Conservation (phyloP, 305 asterid species). For the Fraxinus xanthoxyloides region DNA sequence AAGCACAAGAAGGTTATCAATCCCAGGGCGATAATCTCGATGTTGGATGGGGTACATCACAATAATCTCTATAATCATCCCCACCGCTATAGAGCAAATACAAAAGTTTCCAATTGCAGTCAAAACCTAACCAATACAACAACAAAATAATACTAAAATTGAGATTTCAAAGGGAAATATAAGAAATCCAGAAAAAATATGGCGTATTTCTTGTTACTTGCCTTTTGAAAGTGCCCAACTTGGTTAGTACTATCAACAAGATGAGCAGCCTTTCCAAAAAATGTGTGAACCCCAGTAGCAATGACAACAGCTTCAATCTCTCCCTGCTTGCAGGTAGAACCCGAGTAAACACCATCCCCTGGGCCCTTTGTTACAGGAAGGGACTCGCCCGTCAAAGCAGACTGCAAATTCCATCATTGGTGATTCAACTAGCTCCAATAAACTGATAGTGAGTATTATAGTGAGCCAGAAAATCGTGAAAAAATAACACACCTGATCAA, state of each 20-base stretch:
- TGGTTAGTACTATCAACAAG: slow-evolving; percentile 93
- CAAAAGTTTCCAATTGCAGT: slow-evolving; percentile 98
- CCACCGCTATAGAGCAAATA: slow-evolving; percentile 95
- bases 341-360: slow-evolving; percentile 98
- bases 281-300: slow-evolving; percentile 98
- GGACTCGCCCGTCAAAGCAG: slow-evolving; percentile 98
- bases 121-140: slow-evolving; percentile 58
- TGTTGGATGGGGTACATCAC: slow-evolving; percentile 98
- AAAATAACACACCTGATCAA: slow-evolving; percentile 68
- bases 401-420: slow-evolving; percentile 46
- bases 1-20: slow-evolving; percentile 95
- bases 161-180: slow-evolving; percentile 4
- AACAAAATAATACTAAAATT: background rate
- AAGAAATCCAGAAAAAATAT: background rate
- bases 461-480: slow-evolving; percentile 12
- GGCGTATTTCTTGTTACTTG: slow-evolving; percentile 20
- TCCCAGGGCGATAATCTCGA: slow-evolving; percentile 86
- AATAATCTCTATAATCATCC: slow-evolving; percentile 85
- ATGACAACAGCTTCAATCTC: slow-evolving; percentile 91
- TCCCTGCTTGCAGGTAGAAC: slow-evolving; percentile 99
- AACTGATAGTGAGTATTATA: background rate
- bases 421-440: background rate
- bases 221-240: slow-evolving; percentile 99
- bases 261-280: slow-evolving; percentile 98
- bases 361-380: slow-evolving; percentile 97